Evolutionary conservation across 1,284 basidiomycete species (phyloP), one percentile per base, ranked within the genome.

Genomic region (Rhodotorula sp.): DNA sequence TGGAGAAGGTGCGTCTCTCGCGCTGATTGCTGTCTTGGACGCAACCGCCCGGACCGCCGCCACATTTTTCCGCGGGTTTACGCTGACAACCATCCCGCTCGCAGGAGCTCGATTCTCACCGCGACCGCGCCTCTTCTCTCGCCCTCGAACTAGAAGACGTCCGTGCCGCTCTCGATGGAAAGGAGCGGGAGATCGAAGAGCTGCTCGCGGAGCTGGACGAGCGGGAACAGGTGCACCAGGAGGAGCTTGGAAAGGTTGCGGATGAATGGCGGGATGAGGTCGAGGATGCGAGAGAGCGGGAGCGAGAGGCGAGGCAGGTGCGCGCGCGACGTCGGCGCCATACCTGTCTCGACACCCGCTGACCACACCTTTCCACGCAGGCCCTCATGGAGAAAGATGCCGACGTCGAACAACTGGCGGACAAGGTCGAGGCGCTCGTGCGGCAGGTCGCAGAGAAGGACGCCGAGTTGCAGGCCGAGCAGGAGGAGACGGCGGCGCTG

Each of bases 201-300:
- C 87, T 88, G 82, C 84, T 85, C 60, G 82, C 84, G 63, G 90
- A 91, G 78, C 85, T 90, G 51, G 87, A 90, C 11, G 86, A 89
- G 48, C 78, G 90, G 54, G 82, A 88, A 9, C 80, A 80, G 4
- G 88, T 90, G 76, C 88, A 90, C 76, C 84, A 86, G 66, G 83
- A 84, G 29, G 66, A 74, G 59, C 84, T 91, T 8, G 84, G 85
- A 32, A 84, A 85, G 7, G 86, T 90, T 6, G 89, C 91, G 75
- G 85, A 87, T 55, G 87, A 89, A 75, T 91, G 89, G 90, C 82
- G 87, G 71, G 88, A 86, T 1, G 90, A 91, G 76, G 85, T 90
- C 4, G 88, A 90, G 63, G 89, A 90, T 71, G 85, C 86, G 0
- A 83, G 86, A 68, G 84, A 82, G 5, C 87, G 89, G 70, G 85